A percentile compares a stretch with the other conserved stretches of the same genome.
Evolutionary conservation across 1,284 basidiomycete genomes (phyloP).

Genomic region (Pulveroboletus sp.): DNA sequence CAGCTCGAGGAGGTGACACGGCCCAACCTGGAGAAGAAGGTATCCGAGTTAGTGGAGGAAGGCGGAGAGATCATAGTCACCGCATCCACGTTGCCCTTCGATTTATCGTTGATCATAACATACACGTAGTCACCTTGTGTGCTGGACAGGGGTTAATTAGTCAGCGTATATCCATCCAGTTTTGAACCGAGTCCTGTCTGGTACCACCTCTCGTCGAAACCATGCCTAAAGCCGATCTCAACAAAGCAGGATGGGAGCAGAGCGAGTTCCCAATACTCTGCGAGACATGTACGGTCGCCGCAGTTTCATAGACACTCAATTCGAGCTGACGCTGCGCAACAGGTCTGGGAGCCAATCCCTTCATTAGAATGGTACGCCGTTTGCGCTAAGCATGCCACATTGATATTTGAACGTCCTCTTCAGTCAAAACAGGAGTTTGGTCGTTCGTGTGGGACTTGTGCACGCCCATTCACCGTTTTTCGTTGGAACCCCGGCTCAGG

Average conservation of each 20-base stretch:
- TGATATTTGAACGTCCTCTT: slow-evolving; percentile 6
- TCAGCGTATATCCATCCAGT: slow-evolving; percentile 24
- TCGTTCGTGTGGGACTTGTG: slow-evolving; percentile 93
- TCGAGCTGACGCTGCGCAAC: slow-evolving; percentile 17
- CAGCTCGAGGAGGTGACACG: slow-evolving; percentile 87
- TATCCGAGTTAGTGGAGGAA: slow-evolving; percentile 76
- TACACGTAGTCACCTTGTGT: slow-evolving; percentile 45
- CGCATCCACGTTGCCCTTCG: slow-evolving; percentile 86
- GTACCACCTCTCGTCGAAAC: slow-evolving; percentile 12
- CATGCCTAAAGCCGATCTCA: slow-evolving; percentile 82
- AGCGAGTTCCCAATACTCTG: slow-evolving; percentile 89
- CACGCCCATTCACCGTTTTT: slow-evolving; percentile 95
- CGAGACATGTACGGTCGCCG: slow-evolving; percentile 75
- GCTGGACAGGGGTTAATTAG: slow-evolving; percentile 23
- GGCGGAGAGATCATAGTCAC: slow-evolving; percentile 87
- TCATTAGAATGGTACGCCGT: slow-evolving; percentile 80
- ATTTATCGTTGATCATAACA: slow-evolving; percentile 67
- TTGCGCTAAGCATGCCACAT: not conserved
- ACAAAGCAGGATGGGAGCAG: slow-evolving; percentile 90
- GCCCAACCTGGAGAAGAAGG: slow-evolving; percentile 83
- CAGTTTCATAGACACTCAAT: not conserved
- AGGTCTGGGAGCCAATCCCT: slow-evolving; percentile 88
- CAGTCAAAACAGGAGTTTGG: slow-evolving; percentile 97
- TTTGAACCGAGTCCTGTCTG: not conserved
- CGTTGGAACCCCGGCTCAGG: slow-evolving; percentile 97